Conservation (phyloP, 192 early-diverging fungal genomes). For the Backusella morwellensis region DNA sequence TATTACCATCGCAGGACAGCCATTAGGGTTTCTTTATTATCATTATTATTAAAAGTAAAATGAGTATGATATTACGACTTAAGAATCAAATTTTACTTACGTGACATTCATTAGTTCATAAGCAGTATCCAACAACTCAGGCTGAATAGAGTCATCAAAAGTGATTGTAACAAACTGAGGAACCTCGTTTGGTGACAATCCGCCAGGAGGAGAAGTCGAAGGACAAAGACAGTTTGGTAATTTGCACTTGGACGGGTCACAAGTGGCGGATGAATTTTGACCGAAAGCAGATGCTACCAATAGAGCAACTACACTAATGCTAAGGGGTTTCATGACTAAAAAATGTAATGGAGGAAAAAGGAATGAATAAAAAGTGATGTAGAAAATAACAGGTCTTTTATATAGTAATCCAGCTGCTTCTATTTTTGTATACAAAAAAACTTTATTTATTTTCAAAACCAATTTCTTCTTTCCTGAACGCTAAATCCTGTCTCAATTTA, state of each 20-base stretch:
- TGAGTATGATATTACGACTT: background rate
- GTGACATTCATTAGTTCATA: slow-evolving; percentile 29
- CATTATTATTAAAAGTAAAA: background rate
- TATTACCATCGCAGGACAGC: slow-evolving; percentile 25
- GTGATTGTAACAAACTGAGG: slow-evolving; percentile 60
- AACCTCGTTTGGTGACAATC: slow-evolving; percentile 40
- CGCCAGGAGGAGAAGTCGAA: slow-evolving; percentile 44
- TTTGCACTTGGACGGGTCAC: slow-evolving; percentile 44
- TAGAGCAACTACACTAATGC: background rate
- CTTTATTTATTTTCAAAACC: background rate
- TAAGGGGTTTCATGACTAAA: slow-evolving; percentile 3
- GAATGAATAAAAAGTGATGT: background rate
- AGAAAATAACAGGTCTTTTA: background rate
- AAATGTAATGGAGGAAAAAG: background rate
- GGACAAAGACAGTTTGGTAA: slow-evolving; percentile 51
- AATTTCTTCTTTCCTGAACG: background rate
- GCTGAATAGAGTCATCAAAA: slow-evolving; percentile 63
- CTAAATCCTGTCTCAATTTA: background rate
- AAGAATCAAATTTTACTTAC: slow-evolving; percentile 15
- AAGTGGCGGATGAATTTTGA: slow-evolving; percentile 20
- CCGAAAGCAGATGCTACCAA: background rate
- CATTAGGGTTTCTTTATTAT: slow-evolving; percentile 43
- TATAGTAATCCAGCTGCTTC: background rate
- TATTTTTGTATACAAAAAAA: background rate
- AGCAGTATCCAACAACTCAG: slow-evolving; percentile 22